Evolutionary conservation across 306 rosid genomes (phyloP).

Genomic region (Sicyos baderoa): DNA sequence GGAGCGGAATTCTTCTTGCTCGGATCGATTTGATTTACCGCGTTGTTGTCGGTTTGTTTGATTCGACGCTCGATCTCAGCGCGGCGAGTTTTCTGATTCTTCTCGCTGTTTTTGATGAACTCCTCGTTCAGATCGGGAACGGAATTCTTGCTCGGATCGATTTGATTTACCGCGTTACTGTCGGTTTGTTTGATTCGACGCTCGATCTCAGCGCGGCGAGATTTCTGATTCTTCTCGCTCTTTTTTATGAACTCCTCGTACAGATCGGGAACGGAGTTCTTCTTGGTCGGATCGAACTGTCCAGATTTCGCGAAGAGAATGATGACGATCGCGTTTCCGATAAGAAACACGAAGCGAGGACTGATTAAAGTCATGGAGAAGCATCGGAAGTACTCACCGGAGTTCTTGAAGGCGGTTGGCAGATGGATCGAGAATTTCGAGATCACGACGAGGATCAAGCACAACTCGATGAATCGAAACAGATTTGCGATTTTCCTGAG

Average conservation of each 20-base stretch:
- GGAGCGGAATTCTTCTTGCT: no score
- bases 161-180: no score
- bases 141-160: not conserved
- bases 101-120: constrained; percentile 32
- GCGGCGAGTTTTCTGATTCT: constrained; percentile 20
- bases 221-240: constrained; percentile 29
- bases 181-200: not conserved
- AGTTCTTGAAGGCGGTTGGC: constrained; percentile 48
- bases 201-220: constrained; percentile 6
- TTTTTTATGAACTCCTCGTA: constrained; percentile 43
- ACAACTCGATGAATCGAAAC: constrained; percentile 49
- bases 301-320: constrained; percentile 58
- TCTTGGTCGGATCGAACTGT: constrained; percentile 29
- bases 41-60: not conserved
- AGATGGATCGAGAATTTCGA: constrained; percentile 48
- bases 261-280: constrained; percentile 25
- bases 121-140: constrained; percentile 44
- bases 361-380: constrained; percentile 37
- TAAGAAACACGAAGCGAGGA: constrained; percentile 55
- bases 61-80: constrained; percentile 5
- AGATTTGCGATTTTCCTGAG: constrained; percentile 40
- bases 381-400: constrained; percentile 43
- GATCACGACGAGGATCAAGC: constrained; percentile 41
- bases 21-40: no score
- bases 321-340: constrained; percentile 71